Base-by-base conservation (phyloP, 1,284 basidiomycete species). In the Bondarzewia mesenterica region DNA sequence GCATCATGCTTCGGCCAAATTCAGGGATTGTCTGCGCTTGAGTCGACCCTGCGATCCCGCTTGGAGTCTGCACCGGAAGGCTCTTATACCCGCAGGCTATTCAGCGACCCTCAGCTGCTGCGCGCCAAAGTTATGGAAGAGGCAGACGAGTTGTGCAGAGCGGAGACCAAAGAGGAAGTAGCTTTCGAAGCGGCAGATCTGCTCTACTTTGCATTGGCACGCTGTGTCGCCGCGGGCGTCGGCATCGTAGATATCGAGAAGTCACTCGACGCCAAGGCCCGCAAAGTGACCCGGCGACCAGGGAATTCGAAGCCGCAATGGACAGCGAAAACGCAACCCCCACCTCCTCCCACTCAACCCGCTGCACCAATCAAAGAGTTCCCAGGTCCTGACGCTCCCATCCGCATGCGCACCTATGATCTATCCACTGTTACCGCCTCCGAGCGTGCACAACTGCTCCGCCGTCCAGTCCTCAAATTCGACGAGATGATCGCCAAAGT, bases 81-180 rank as follows among this genome's bases (percentile, higher is more conserved):
- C 1, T 93, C 89, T 7, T 99, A 99, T 69, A 99, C 96, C 12
- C 83, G 80, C 48, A 74, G 93, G 41, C 69, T 99, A 21, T 98
- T 99, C 66, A 76, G 78, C 49, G 92, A 98, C 59, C 70, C 85
- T 8, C 78, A 78, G 43, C 74, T 99, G 18, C 74, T 99, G 40
- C 78, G 77, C 46, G 85, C 93, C 46, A 99, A 99, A 72, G 93
- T 99, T 53, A 92, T 90, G 81, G 96, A 99, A 66, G 96, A 99
- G 66, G 96, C 96, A 0, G 91, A 95, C 59, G 96, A 99, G 66
- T 78, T 99, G 12, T 95, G 93, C 60, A 76, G 77, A 22, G 96
- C 96, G 14, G 72, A 82, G 57, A 81, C 80, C 4, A 78, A 80
- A 60, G 85, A 92, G 46, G 88, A 94, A 41, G 74, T 98, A n/a